Evolutionary conservation across 352 stramenopile genomes (phyloP).

Genomic region (Phytophthora palmivora): DNA sequence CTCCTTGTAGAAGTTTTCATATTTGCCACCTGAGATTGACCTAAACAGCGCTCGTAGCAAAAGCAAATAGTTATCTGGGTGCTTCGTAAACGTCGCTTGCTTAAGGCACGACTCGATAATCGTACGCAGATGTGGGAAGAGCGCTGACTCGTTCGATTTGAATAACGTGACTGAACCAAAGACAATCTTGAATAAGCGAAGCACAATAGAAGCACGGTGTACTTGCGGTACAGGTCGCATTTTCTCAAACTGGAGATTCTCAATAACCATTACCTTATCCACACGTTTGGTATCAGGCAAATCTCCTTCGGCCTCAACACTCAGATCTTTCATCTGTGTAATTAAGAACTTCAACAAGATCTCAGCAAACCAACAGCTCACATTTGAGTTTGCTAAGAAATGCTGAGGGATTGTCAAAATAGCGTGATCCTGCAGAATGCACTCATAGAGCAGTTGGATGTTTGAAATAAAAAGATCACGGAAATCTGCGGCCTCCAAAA

Average conservation of each 20-base stretch:
- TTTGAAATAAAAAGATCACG: conserved; percentile 91
- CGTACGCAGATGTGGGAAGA: conserved; percentile 94
- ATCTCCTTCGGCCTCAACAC: conserved; percentile 79
- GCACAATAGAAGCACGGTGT: conserved; percentile 87
- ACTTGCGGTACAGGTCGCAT: conserved; percentile 77
- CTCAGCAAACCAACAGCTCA: conserved; percentile 94
- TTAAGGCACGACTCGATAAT: conserved; percentile 95
- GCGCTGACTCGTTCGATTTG: conserved; percentile 95
- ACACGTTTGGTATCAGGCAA: conserved; percentile 79
- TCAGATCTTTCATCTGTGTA: conserved; percentile 93
- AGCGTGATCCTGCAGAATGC: conserved; percentile 93
- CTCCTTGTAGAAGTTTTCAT: conserved; percentile 98
- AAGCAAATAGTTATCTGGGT: conserved; percentile 96
- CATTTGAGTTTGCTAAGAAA: conserved; percentile 94
- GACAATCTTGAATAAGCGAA: conserved; percentile 95
- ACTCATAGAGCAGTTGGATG: conserved; percentile 92
- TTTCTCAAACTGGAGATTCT: conserved; percentile 77
- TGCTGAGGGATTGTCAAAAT: conserved; percentile 95
- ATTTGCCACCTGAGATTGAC: conserved; percentile 97
- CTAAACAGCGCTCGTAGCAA: conserved; percentile 95
- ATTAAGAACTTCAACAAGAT: conserved; percentile 96
- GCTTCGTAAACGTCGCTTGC: conserved; percentile 89
- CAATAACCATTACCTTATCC: conserved; percentile 79
- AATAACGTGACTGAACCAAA: conserved; percentile 97
- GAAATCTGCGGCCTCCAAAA: conserved; percentile 96